Conservation (phyloP, 2,329 filamentous ascomycete species). For the Beauveria brongniartii region DNA sequence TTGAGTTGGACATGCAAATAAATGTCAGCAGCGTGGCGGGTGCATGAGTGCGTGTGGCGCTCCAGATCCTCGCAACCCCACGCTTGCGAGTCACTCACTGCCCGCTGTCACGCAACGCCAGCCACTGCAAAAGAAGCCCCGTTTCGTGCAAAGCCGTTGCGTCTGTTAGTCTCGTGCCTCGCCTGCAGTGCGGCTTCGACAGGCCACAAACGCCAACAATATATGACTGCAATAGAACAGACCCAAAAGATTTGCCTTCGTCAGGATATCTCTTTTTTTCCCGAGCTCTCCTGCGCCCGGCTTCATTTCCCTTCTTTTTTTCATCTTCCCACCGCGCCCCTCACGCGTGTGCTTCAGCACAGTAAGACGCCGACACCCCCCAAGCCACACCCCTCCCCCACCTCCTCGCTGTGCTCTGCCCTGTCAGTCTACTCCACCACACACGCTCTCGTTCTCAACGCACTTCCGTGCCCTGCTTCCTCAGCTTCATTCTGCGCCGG, state of each 20-base stretch:
- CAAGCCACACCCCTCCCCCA: not conserved
- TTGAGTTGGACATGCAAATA: not conserved
- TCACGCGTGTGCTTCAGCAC: slow-evolving; percentile 1
- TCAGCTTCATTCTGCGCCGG: slow-evolving; percentile 13
- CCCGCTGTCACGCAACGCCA: not conserved
- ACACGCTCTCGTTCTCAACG: slow-evolving; percentile 7
- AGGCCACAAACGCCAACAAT: not conserved
- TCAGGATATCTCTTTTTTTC: not conserved
- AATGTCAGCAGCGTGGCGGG: not conserved
- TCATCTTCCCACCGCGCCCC: not conserved
- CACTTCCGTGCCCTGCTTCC: slow-evolving; percentile 12
- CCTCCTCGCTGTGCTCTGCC: not conserved
- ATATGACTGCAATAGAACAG: not conserved
- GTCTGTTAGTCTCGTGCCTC: too few relatives aligned
- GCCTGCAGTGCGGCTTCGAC: not conserved
- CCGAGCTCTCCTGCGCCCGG: not conserved
- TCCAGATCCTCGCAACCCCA: not conserved
- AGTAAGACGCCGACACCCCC: slow-evolving; percentile 1
- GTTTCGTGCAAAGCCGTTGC: too few relatives aligned
- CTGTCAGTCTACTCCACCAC: not conserved
- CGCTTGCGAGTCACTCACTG: not conserved
- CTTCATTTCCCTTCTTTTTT: not conserved
- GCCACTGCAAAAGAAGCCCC: too few relatives aligned
- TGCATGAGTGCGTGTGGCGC: not conserved
- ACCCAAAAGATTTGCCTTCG: not conserved